Base-by-base conservation (phyloP, 306 rosid species). In the Lathyrus oleraceus region DNA sequence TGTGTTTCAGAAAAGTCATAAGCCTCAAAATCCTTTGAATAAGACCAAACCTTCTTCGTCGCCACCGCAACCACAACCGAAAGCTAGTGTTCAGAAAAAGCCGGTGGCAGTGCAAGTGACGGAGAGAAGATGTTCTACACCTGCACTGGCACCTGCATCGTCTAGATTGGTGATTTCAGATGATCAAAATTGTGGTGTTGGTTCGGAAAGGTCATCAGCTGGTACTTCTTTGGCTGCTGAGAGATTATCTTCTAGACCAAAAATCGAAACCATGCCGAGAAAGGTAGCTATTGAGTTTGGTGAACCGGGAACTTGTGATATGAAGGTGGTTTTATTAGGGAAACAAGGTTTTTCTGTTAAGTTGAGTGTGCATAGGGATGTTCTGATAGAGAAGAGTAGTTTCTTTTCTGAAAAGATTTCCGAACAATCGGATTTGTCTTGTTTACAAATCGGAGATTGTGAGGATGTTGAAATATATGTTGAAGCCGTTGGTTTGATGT, bases 261-360 rank as follows among this genome's bases (percentile, higher is more conserved):
- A 88, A 71, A 74, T 85, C 9, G 98, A 89, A 62, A 78, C 76
- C 68, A 83, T 88, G 85, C 98, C 98, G 0, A 85, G 92, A 79
- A 94, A 94, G 84, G 96, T 94, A 17, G 94, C 98, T 44, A 88
- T 94, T 78, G 97, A 94, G 84, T 90, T 94, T 82, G 98, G 97
- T 73, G 98, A 94, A 68, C 84, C 95, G 16, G 97, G 98, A 80
- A 90, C 89, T 17, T 85, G 97, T 83, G 90, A 94, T 81, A 67
- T 87, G 83, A 94, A 87, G 87, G 88, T 94, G 78, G 70, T 90
- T 68, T 76, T 94, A 66, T 82, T 81, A 9, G 98, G 98, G 32
- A 90, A 84, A 82, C 96, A 90, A 70, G 98, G 98, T 8, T 88
- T 94, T 67, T 90, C 86, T 83, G 98, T 94, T 70, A 94, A 88